Conservation (phyloP, 345 rosid species). For the Erysimum cheiranthoides region DNA sequence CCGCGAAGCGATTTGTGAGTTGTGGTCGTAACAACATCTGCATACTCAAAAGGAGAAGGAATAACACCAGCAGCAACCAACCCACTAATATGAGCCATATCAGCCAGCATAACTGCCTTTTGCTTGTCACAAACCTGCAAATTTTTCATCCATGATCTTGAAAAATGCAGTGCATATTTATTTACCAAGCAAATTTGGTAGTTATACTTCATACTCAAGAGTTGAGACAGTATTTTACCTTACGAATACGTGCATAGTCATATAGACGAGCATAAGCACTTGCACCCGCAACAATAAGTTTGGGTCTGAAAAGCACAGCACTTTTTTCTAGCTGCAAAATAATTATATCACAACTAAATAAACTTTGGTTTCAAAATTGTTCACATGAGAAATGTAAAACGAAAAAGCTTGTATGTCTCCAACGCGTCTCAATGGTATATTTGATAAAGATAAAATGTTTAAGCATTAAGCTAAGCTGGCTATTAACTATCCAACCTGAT, state of each 20-base stretch:
- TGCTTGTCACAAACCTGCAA: slow-evolving; percentile 96
- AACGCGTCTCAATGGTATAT: not conserved
- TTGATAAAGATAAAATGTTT: not conserved
- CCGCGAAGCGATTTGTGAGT: slow-evolving; percentile 99
- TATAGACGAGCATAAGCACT: slow-evolving; percentile 97
- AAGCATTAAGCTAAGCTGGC: slow-evolving; percentile 6
- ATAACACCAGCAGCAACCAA: slow-evolving; percentile 95
- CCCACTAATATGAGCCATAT: slow-evolving; percentile 98
- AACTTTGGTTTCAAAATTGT: not conserved
- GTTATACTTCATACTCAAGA: slow-evolving; percentile 12
- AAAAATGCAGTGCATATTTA: not conserved
- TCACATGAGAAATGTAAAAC: not conserved
- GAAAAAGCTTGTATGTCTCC: not conserved
- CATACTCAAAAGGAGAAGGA: slow-evolving; percentile 96
- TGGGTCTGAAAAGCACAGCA: slow-evolving; percentile 88
- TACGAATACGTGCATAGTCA: slow-evolving; percentile 89
- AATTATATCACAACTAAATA: slow-evolving; percentile 35
- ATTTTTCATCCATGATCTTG: slow-evolving; percentile 26
- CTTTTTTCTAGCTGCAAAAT: slow-evolving; percentile 79
- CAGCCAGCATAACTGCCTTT: slow-evolving; percentile 84
- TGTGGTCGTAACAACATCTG: slow-evolving; percentile 94
- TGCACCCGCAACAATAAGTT: slow-evolving; percentile 96
- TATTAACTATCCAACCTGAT: slow-evolving; percentile 62
- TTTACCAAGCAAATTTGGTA: not conserved
- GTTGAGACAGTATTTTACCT: slow-evolving; percentile 56